Base-by-base conservation (phyloP, 2,329 filamentous ascomycete genomes). In the Parastagonospora avenae region DNA sequence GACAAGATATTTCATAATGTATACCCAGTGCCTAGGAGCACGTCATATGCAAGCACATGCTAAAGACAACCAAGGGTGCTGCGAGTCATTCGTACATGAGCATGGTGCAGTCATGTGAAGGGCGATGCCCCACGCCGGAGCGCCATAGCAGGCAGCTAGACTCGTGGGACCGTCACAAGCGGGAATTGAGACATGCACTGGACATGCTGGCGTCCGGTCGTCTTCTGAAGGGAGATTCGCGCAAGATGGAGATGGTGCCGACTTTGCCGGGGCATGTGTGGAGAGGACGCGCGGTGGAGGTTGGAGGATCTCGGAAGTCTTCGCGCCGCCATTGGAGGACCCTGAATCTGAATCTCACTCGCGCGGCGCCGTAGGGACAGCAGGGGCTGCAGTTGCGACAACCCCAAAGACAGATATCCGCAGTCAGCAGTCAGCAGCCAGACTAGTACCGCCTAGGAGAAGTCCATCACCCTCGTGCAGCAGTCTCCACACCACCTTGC, bases 391-490 rank as follows among this genome's bases (percentile, higher is more conserved):
- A 8, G 29, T 28, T 19, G 24, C 36, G 38, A 36, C 45, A 28
- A 41, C 45, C 15, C 16, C 33, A 40, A 29, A 45, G 42, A 37
- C 33, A 46, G 33, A 38, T 46, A 46, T 37, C 28, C 19, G 43
- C 43, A 46, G 27, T 9, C 27, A 24, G 31, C 29, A 15, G 27
- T 33, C 27, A 39, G 41, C 35, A 36, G 39, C 15, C 28, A 36
- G 14, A 49, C 47, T 36, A 32, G 35, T 41, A 48, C 47, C 30
- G 36, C 42, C 37, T 45, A 42, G 33, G 30, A 29, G 28, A 39
- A 47, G 42, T 57, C 55, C 46, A 57, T 45, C 55, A 50, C 50
- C 55, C 55, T 30, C 49, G 44, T 48, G 50, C 46, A 47, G 32
- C 41, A 48, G 36, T 43, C 51, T 51, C 55, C 50, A 38, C 41